Evolutionary conservation across 371 early-diverging fungal species (phyloP).

Genomic region (Actinomortierella wolfii): DNA sequence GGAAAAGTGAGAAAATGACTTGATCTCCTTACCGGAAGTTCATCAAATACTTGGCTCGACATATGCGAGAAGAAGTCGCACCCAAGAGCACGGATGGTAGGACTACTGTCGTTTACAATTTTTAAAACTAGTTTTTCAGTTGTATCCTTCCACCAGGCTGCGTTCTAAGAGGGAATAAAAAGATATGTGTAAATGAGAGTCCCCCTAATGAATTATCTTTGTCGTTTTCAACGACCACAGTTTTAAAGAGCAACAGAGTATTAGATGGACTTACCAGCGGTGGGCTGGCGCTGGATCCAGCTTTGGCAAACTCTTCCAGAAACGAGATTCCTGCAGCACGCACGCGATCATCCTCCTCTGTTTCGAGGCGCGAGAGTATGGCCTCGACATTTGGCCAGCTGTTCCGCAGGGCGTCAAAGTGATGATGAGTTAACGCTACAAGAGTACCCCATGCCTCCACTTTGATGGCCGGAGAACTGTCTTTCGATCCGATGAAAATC

Average conservation of each 20-base stretch:
- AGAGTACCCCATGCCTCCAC: constrained; percentile 32
- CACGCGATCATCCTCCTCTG: constrained; percentile 7
- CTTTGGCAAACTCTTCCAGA: constrained; percentile 32
- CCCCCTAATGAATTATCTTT: too few relatives aligned
- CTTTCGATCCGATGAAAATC: constrained; percentile 4
- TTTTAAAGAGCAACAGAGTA: neutral
- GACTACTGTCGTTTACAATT: constrained; percentile 48
- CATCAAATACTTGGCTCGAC: constrained; percentile 51
- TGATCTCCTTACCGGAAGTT: constrained; percentile 50
- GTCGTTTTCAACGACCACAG: too few relatives aligned
- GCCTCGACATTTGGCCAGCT: constrained; percentile 24
- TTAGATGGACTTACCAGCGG: constrained; percentile 33
- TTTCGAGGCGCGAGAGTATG: constrained; percentile 1
- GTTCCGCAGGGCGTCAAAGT: constrained; percentile 9
- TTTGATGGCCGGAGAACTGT: constrained; percentile 3
- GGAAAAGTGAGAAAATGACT: too few relatives aligned
- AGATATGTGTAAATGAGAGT: too few relatives aligned
- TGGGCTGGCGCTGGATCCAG: constrained; percentile 2
- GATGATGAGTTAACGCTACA: constrained; percentile 18
- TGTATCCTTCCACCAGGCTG: constrained; percentile 56
- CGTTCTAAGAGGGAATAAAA: constrained; percentile 8
- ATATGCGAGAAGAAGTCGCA: constrained; percentile 70
- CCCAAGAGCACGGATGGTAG: constrained; percentile 57
- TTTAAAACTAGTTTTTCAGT: constrained; percentile 55
- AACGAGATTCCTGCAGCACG: constrained; percentile 26